phyloP scores from a whole-genome alignment of 768 basidiomycete species.

The Clitopilus passeckerianus region DNA sequence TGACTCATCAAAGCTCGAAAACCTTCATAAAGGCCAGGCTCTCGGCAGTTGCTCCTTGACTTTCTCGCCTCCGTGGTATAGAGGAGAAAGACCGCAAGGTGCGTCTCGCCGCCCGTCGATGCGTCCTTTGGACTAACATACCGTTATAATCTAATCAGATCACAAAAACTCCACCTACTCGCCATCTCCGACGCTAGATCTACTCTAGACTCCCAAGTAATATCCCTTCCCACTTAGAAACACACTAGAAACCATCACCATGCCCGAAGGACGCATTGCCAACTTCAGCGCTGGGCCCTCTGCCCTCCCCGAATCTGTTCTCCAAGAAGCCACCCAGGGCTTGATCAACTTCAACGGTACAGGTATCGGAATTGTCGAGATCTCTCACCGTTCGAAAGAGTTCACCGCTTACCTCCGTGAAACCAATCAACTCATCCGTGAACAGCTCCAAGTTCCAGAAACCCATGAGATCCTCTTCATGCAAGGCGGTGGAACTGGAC shows the following conservation, averaged over 20 bases:
- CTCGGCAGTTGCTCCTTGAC: neutral
- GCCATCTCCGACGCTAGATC: neutral
- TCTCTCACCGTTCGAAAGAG: constrained; percentile 92
- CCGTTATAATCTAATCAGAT: neutral
- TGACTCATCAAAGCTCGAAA: neutral
- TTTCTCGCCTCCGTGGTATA: neutral
- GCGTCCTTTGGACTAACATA: neutral
- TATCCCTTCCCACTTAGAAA: neutral
- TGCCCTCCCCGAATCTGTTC: constrained; percentile 80
- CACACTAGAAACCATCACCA: constrained; percentile 10
- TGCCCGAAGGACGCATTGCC: constrained; percentile 50
- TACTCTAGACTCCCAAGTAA: constrained; percentile 1
- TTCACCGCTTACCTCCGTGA: constrained; percentile 67
- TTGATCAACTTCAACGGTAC: constrained; percentile 88
- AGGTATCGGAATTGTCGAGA: constrained; percentile 94
- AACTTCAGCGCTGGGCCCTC: constrained; percentile 98
- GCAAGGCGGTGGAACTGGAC: constrained; percentile 89
- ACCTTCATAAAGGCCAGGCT: neutral
- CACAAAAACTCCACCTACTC: neutral
- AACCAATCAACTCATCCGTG: constrained; percentile 63
- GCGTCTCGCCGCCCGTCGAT: neutral
- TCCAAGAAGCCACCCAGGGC: constrained; percentile 76
- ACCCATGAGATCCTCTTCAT: constrained; percentile 88
- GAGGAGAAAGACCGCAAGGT: neutral
- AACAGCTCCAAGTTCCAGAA: constrained; percentile 74